Conservation (phyloP, 331 rosid genomes). For the Spiraea crenata region DNA sequence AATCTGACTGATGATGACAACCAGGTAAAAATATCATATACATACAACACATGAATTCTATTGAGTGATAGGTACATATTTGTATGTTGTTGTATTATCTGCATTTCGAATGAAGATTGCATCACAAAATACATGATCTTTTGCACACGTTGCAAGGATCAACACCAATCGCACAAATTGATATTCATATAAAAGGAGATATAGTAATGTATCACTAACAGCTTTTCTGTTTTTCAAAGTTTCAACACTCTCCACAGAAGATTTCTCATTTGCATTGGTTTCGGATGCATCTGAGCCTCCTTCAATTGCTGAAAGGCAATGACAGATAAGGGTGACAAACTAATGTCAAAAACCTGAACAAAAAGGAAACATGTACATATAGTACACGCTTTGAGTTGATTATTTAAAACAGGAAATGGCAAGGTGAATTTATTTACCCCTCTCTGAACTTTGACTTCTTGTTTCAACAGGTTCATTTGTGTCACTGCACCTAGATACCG, state of each 20-base stretch:
- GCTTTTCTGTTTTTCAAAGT: constrained; percentile 56
- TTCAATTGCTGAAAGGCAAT: constrained; percentile 45
- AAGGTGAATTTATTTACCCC: constrained; percentile 48
- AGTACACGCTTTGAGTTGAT: not conserved
- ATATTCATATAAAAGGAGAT: constrained; percentile 6
- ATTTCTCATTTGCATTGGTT: constrained; percentile 36
- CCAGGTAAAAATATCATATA: not conserved
- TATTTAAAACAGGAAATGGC: constrained; percentile 4
- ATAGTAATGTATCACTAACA: constrained; percentile 41
- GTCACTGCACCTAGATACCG: constrained; percentile 39
- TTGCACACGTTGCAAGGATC: constrained; percentile 4
- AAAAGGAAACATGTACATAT: constrained; percentile 17
- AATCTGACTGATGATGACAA: constrained; percentile 2
- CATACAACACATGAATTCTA: too few relatives aligned
- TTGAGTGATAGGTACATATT: not conserved
- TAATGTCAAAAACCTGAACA: constrained; percentile 24
- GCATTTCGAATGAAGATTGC: not conserved
- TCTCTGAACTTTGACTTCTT: constrained; percentile 48
- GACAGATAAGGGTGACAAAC: constrained; percentile 24
- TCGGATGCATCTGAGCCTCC: constrained; percentile 42
- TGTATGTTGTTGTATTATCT: not conserved
- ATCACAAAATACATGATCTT: not conserved
- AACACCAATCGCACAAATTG: constrained; percentile 2
- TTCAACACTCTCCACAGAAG: constrained; percentile 39
- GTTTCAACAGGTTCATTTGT: constrained; percentile 49